Evolutionary conservation across 495 filamentous ascomycete species (phyloP).

Genomic region (Copromyces sp.): DNA sequence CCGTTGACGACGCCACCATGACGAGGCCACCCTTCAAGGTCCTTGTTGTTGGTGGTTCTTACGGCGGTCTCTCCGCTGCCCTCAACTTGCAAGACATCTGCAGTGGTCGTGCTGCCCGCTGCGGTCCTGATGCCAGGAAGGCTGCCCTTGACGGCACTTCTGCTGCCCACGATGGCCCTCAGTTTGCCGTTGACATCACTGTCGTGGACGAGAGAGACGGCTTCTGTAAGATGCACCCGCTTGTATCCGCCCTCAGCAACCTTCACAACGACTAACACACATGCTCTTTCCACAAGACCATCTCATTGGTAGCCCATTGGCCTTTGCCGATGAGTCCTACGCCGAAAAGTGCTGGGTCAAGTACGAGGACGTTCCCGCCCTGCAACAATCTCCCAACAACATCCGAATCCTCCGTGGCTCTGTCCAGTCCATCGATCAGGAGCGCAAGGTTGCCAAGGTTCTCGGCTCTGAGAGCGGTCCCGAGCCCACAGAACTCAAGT

Average conservation of each 20-base stretch:
- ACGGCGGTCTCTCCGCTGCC: slow-evolving; percentile 50
- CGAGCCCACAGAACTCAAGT: slow-evolving; percentile 29
- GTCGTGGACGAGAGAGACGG: slow-evolving; percentile 64
- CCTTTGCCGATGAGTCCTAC: slow-evolving; percentile 45
- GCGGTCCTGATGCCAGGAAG: slow-evolving; percentile 9
- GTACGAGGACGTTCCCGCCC: slow-evolving; percentile 48
- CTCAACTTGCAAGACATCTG: slow-evolving; percentile 52
- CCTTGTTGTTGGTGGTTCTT: slow-evolving; percentile 53
- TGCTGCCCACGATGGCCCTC: slow-evolving; percentile 13
- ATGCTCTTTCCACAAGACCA: slow-evolving; percentile 31
- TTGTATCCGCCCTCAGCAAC: slow-evolving; percentile 2
- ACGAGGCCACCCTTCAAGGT: slow-evolving; percentile 24
- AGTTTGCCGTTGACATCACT: slow-evolving; percentile 49
- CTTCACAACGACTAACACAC: not conserved
- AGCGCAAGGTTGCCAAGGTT: slow-evolving; percentile 40
- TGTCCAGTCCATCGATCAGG: slow-evolving; percentile 42
- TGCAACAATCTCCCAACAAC: slow-evolving; percentile 34
- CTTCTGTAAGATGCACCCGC: slow-evolving; percentile 43
- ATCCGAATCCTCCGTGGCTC: slow-evolving; percentile 48
- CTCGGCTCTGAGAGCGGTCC: slow-evolving; percentile 16
- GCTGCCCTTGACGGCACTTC: not conserved
- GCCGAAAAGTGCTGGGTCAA: slow-evolving; percentile 51
- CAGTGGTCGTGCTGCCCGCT: slow-evolving; percentile 24
- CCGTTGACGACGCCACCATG: not conserved
- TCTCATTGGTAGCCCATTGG: slow-evolving; percentile 54